Base-by-base conservation (phyloP, 371 early-diverging fungal species). In the Syncephalis plumigaleata region DNA sequence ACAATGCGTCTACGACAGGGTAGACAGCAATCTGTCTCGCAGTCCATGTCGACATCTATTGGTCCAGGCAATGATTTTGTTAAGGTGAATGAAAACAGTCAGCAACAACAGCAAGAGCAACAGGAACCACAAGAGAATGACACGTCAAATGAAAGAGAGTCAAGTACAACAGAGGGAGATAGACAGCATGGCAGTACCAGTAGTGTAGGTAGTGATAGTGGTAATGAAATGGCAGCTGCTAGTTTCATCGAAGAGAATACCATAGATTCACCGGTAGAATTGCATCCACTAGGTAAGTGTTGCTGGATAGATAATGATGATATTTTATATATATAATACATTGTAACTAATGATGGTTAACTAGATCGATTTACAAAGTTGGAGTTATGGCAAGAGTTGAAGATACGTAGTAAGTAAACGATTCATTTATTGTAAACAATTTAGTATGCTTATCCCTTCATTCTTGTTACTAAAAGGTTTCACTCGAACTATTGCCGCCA, bases 381-480 rank as follows among this genome's bases (percentile, higher is more conserved):
- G 22, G 71, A 81, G 44, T 58, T 90, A 53, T 92, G 92, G 93
- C 77, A 85, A 45, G 84, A 87, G 31, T 71, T 94, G 52, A 92
- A 91, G 63, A 55, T 79, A 24, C 66, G 73, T 55, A 83, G 87
- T 80, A 64, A 54, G 66, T 50, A 11, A 7, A 16, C n/a, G 18
- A 39, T 9, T 23, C 37, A 18, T 17, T 37, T 52, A 9, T 55
- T 20, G 22, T 39, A 27, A 22, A 5, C 21, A 0, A 11, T 9
- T 18, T 40, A 21, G 17, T 23, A 9, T 44, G 4, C 9, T 44
- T 27, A 9, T 42, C 46, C 11, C 9, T 13, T 9, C 27, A 24
- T 8, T 5, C 51, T 23, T n/a, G 22, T 46, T 17, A 40, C 37
- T 17, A 52, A 42, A 50, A 80, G 82, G 74, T 52, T 81, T 95